Evolutionary conservation across 2,329 filamentous ascomycete genomes (phyloP), one percentile per base, ranked within the genome.

Genomic region (Aureobasidium sp.): DNA sequence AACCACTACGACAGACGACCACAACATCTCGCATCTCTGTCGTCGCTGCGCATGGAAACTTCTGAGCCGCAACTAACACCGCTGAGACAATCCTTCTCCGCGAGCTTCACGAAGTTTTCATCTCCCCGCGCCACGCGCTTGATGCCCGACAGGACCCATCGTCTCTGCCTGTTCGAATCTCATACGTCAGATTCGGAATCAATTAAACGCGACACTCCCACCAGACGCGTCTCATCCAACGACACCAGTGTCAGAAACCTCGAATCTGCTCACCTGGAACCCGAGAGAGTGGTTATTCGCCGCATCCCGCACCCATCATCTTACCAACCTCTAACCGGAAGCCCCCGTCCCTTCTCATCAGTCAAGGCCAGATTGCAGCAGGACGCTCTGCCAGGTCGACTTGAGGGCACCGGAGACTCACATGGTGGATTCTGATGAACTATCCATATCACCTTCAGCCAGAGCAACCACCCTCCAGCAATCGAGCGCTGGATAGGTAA

Each of bases 401-500:
- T 57, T 45, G 39, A 57, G 41, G 45, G 39, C 27, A 51, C 41
- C 31, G 41, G 60, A 48, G 37, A 34, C 42, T 36, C 42, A 53
- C 27, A 56, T 48, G 60, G 41, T 62, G 51, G 49, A 41, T 53
- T 62, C 60, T 62, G 60, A 62, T 62, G 60, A 62, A 62, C 60
- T 65, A 55, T 45, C 52, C 59, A 57, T 59, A 62, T 57, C 62
- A 63, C 34, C 55, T 62, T 47, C 63, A 47, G 42, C 62, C 61
- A 62, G 56, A 61, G 62, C 57, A 61, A 53, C 49, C 56, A 51
- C 60, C 56, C 44, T 63, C 62, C 62, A 65, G 64, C 60, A 61
- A 64, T 49, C 58, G 53, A 53, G 42, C 52, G 64, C 64, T 64
- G 62, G 62, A 62, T 20, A 66, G 64, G 64, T 66, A 61, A 66